Evolutionary conservation across 2,329 filamentous ascomycete genomes (phyloP).

Genomic region (Neofusicoccum kwambonambiense): DNA sequence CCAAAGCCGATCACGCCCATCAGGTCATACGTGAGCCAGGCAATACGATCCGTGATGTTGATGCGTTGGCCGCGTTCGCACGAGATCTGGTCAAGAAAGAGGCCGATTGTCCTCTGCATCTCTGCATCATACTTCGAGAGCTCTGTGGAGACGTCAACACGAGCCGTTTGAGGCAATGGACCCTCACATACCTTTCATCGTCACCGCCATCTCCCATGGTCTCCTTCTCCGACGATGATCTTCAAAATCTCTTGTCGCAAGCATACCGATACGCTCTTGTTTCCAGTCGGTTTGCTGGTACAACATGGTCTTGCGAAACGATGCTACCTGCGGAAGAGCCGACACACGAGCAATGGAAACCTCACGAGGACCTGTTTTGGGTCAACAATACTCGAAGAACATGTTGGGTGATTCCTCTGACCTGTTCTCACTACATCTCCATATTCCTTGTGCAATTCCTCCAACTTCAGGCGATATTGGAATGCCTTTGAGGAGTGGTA

Average conservation of each 20-base stretch:
- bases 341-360: neutral
- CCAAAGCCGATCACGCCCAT: slow-evolving; percentile 51
- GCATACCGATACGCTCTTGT: neutral
- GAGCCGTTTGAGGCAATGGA: too few relatives aligned
- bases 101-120: neutral
- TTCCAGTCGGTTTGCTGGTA: neutral
- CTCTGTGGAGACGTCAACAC: neutral
- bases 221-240: neutral
- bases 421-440: neutral
- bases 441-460: neutral
- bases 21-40: slow-evolving; percentile 51
- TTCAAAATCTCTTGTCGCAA: neutral
- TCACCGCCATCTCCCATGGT: neutral
- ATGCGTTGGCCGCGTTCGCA: neutral
- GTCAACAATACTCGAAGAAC: neutral
- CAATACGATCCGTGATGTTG: neutral
- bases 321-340: neutral
- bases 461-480: neutral
- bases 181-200: neutral
- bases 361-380: neutral
- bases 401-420: neutral
- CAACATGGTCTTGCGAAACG: neutral
- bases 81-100: neutral
- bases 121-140: neutral
- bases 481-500: slow-evolving; percentile 21